Evolutionary conservation across 768 basidiomycete genomes (phyloP), one percentile per base, ranked within the genome.

Genomic region (Phaeolepiota aurea): DNA sequence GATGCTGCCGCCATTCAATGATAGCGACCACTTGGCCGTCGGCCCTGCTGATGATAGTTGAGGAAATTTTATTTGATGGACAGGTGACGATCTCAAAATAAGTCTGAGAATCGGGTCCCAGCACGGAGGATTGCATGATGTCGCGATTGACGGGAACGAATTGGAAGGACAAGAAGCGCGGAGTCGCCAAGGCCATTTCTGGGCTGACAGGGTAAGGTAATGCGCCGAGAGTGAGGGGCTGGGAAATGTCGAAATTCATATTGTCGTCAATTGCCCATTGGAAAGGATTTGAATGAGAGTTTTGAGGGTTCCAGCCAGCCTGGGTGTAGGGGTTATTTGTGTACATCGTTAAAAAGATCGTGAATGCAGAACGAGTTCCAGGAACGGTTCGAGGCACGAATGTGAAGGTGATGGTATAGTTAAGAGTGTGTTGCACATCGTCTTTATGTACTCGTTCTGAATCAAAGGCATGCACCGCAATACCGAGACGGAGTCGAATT

Each of bases 101-200:
- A 9, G 60, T 54, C 42, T 59, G 59, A 5, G 50, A 50, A 40
- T 65, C 57, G 0, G 72, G 64, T 0, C 71, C 71, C 25, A 64
- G 38, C 30, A 76, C 61, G 21, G 43, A 56, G 42, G 63, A 72
- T 44, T 74, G 61, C 32, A 76, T 51, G 10, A 75, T 52, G n/a
- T 55, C 66, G 5, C 60, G 53, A 34, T 56, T 62, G 48, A 62
- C 53, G 20, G 61, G 51, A 22, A 58, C 57, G 62, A 76, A 72
- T 9, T 56, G 59, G 53, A 71, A 65, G 7, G 62, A 59, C 46
- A 67, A 48, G 42, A 62, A 59, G 12, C 59, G 52, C 3, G 61
- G 53, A 3, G 58, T 33, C 3, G 53, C 42, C n/a, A n/a, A n/a
- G 13, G 50, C 32, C 12, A 16, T 7, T 9, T 35, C 18, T 9